Conservation (phyloP, 1,139 yeast genomes). For the Hansenula lynferdii region DNA sequence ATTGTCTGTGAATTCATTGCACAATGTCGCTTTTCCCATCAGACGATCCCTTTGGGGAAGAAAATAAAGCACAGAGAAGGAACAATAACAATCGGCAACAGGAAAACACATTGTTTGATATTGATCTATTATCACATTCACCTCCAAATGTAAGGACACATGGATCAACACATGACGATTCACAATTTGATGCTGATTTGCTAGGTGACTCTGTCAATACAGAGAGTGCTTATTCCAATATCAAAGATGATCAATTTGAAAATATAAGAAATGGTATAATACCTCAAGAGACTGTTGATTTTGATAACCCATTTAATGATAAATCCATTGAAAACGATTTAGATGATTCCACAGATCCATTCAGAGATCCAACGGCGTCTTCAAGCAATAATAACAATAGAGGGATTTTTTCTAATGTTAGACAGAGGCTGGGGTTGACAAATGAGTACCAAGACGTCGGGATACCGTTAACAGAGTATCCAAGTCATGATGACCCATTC, state of each 20-base stretch:
- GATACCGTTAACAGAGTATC: constrained; percentile 24
- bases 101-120: constrained; percentile 25
- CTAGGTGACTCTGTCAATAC: constrained; percentile 11
- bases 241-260: constrained; percentile 9
- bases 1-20: neutral
- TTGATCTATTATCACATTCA: constrained; percentile 21
- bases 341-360: constrained; percentile 12
- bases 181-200: constrained; percentile 9
- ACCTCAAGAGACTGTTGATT: constrained; percentile 27
- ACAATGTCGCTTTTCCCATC: neutral
- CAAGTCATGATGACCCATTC: constrained; percentile 21
- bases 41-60: constrained; percentile 2
- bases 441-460: constrained; percentile 27
- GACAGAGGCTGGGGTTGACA: constrained; percentile 17
- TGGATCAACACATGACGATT: neutral
- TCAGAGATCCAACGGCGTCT: constrained; percentile 5
- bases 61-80: neutral
- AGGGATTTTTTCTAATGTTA: constrained; percentile 16
- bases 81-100: neutral
- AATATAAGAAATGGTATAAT: constrained; percentile 20
- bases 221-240: constrained; percentile 10
- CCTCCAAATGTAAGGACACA: constrained; percentile 4
- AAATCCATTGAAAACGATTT: constrained; percentile 24
- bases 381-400: constrained; percentile 1
- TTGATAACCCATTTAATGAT: constrained; percentile 30